Conservation (phyloP, 73 alveolate genomes). For the Paramecium octaurelia region DNA sequence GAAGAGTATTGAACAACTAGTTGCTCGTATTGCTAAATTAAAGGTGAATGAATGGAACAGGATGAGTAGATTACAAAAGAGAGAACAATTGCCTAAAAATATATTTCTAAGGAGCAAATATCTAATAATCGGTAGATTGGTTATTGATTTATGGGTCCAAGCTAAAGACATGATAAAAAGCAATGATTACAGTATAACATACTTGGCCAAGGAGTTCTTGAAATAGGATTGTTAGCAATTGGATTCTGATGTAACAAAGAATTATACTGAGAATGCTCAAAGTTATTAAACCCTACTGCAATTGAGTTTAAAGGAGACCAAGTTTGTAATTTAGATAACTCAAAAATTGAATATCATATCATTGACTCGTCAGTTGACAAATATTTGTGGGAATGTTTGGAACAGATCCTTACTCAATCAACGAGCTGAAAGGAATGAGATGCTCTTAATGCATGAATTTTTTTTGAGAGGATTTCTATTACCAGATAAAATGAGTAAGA, state of each 20-base stretch:
- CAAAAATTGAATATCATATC: slow-evolving; percentile 88
- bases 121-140: slow-evolving; percentile 83
- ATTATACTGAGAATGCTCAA: slow-evolving; percentile 66
- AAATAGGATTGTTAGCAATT: slow-evolving; percentile 77
- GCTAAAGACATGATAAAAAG: slow-evolving; percentile 89
- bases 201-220: slow-evolving; percentile 80
- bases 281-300: slow-evolving; percentile 69
- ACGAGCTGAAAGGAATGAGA: slow-evolving; percentile 99
- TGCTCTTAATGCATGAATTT: slow-evolving; percentile 97
- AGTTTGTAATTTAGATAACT: slow-evolving; percentile 71
- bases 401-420: slow-evolving; percentile 94
- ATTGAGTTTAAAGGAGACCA: slow-evolving; percentile 85
- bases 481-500: slow-evolving; percentile 71
- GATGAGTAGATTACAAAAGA: slow-evolving; percentile 85
- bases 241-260: slow-evolving; percentile 77
- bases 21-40: slow-evolving; percentile 77
- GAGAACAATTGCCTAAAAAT: slow-evolving; percentile 71
- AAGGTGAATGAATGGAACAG: slow-evolving; percentile 86
- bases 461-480: slow-evolving; percentile 8
- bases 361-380: slow-evolving; percentile 95
- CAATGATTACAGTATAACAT: slow-evolving; percentile 84
- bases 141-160: slow-evolving; percentile 89
- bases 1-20: slow-evolving; percentile 76
- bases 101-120: slow-evolving; percentile 81
- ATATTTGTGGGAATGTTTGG: slow-evolving; percentile 99